Conservation (phyloP, 306 rosid species). For the Trifolium fragiferum region DNA sequence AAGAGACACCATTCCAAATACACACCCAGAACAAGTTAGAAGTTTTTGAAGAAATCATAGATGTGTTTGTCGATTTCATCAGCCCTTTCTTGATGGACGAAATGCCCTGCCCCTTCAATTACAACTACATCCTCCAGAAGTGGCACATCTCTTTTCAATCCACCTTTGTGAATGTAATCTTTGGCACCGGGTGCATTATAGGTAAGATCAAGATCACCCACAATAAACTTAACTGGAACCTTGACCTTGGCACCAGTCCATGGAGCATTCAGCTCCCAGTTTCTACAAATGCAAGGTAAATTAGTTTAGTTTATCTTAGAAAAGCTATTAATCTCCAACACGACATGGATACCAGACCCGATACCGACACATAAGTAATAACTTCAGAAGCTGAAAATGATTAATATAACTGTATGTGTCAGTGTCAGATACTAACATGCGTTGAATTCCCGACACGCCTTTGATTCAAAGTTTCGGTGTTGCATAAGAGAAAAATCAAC, state of each 20-base stretch:
- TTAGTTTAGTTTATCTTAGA: background rate
- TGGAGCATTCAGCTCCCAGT: constrained; percentile 82
- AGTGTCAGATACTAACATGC: no score
- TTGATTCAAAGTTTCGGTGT: no score
- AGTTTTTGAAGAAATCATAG: constrained; percentile 60
- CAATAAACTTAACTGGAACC: constrained; percentile 77
- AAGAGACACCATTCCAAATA: background rate
- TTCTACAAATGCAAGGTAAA: constrained; percentile 48
- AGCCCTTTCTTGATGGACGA: constrained; percentile 66
- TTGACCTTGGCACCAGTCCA: constrained; percentile 67
- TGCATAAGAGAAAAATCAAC: no score
- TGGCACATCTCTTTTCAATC: constrained; percentile 69
- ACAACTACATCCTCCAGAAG: constrained; percentile 69
- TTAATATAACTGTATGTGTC: background rate
- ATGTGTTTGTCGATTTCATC: constrained; percentile 69
- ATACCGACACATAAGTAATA: background rate
- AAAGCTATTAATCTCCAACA: background rate
- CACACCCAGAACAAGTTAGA: constrained; percentile 5
- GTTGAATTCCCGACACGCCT: no score
- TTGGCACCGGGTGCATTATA: constrained; percentile 58
- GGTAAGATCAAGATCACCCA: constrained; percentile 76
- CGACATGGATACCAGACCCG: background rate
- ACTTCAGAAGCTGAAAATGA: background rate
- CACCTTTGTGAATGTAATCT: constrained; percentile 83
- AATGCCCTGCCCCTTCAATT: constrained; percentile 80